These are phyloP conservation scores for Coccinonectria pachysandricola DNA, from an alignment of 2,329 filamentous ascomycete genomes.

Conservation along the genomic window DNA sequence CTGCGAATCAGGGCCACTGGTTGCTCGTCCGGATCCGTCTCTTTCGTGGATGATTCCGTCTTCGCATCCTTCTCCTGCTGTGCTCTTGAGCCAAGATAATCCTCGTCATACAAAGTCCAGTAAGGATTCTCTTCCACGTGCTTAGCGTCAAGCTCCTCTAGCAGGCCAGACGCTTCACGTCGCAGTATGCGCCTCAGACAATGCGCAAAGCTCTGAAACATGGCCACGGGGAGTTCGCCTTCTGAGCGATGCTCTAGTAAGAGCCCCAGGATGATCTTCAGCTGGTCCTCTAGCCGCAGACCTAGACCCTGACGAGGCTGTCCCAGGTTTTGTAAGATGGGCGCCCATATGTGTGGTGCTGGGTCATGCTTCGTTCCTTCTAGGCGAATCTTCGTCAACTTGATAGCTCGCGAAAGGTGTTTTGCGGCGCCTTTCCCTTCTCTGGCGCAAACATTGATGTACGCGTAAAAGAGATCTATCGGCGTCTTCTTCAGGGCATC, in stretches of 20 bases:
- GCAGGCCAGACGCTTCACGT: constrained; percentile 11
- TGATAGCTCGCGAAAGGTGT: constrained; percentile 23
- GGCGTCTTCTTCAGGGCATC: constrained; percentile 17
- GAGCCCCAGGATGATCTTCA: constrained; percentile 19
- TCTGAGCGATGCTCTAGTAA: constrained; percentile 19
- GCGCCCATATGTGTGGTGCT: constrained; percentile 23
- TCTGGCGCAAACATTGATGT: constrained; percentile 28
- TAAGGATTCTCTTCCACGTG: constrained; percentile 5
- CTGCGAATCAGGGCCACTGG: constrained; percentile 10
- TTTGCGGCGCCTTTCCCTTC: constrained; percentile 11
- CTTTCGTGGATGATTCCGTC: constrained; percentile 1
- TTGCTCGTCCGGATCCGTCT: neutral
- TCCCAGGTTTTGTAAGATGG: constrained; percentile 24
- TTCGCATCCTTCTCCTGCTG: neutral
- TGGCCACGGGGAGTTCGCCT: constrained; percentile 12
- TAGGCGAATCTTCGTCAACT: constrained; percentile 19
- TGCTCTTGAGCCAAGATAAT: too few species aligned
- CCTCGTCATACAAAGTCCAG: too few species aligned
- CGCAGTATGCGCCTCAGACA: constrained; percentile 18
- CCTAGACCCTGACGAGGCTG: constrained; percentile 19
- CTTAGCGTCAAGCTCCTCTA: constrained; percentile 10
- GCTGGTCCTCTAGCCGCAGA: constrained; percentile 20
- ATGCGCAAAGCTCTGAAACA: constrained; percentile 16
- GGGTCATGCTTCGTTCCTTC: constrained; percentile 14
- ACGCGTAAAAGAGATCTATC: constrained; percentile 36